Percentiles rank a stretch among this genome's conserved stretches.
phyloP scores from a whole-genome alignment of 495 filamentous ascomycete species.

The Aspergillus taichungensis region DNA sequence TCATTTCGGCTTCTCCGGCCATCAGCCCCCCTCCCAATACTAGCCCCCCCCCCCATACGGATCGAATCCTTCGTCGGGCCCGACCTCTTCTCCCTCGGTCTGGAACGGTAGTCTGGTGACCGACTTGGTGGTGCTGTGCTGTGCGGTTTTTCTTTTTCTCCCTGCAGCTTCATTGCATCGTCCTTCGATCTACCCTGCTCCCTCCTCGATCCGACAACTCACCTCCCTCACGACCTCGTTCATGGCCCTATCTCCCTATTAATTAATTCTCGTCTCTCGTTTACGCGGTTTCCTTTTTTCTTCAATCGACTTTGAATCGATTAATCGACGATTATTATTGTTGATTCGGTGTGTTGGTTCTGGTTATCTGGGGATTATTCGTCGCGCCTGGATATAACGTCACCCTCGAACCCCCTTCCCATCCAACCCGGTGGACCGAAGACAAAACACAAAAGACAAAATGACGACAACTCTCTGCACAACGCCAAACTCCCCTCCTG shows the following conservation, averaged over 20 bases:
- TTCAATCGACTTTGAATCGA: not conserved
- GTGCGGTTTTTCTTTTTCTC: not conserved
- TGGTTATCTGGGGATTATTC: too few relatives aligned
- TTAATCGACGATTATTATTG: not conserved
- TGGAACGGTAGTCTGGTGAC: too few relatives aligned
- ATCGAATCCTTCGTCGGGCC: too few relatives aligned
- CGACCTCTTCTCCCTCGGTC: too few relatives aligned
- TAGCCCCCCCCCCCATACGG: too few relatives aligned
- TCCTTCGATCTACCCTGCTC: conserved; percentile 2
- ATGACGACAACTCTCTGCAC: conserved; percentile 47
- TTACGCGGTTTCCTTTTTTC: conserved; percentile 1
- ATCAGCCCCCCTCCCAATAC: too few relatives aligned
- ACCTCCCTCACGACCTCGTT: not conserved
- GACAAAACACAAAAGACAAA: conserved; percentile 1
- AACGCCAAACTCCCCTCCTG: conserved; percentile 70
- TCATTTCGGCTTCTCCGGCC: too few relatives aligned
- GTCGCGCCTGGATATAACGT: too few relatives aligned
- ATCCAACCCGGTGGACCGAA: too few relatives aligned
- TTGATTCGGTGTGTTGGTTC: not conserved
- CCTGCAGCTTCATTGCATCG: conserved; percentile 5
- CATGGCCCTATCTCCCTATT: conserved; percentile 3
- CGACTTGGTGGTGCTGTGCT: too few relatives aligned
- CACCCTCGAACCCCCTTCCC: too few relatives aligned
- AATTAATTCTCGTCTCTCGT: conserved; percentile 6
- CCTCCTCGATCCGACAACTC: not conserved